Evolutionary conservation across 2,329 filamentous ascomycete genomes (phyloP), one percentile per base, ranked within the genome.

Genomic region (Monosporascus sp.): DNA sequence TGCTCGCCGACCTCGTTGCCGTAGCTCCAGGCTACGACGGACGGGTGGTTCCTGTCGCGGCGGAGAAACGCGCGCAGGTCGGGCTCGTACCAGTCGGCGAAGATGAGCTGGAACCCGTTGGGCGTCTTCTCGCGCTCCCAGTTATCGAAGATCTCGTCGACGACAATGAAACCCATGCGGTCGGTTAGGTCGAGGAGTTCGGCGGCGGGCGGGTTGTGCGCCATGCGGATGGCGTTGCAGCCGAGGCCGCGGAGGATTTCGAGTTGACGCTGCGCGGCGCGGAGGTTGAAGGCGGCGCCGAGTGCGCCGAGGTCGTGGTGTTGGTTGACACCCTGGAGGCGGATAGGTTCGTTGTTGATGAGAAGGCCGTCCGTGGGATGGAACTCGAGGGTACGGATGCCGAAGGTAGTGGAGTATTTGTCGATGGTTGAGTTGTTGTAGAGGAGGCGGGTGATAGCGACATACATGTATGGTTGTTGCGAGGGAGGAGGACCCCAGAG

Each of bases 11-110:
- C 68, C 61, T 81, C 78, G 60, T 81, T 81, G 6, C 78, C 78
- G 48, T 75, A 70, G 56, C 74, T 78, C 43, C 43, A 81, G 1
- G 69, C 68, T 27, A 79, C 67, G 22, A 82, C 66, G 1, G 78
- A 80, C 3, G 79, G 73, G 60, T 81, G 78, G 59, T 82, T 82
- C 19, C 78, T 70, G 62, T 82, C 79, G 7, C 79, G 74, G 5
- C 78, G 72, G n/a, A 82, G 59, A 53, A 81, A 77, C 1, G 73
- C 59, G 0, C 79, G 74, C 5, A 80, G 68, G 52, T 81, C 78
- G 0, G 77, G 68, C 65, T 82, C 78, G 54, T 76, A 70, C 79
- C 79, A 82, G 48, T 81, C 78, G 0, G 65, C 31, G 53, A 80
- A 82, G 55, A 81, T 73, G 17, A 76, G 59, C 55, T 79, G 74